phyloP scores from a whole-genome alignment of 495 filamentous ascomycete genomes.

The Tuber microsphaerosporum region DNA sequence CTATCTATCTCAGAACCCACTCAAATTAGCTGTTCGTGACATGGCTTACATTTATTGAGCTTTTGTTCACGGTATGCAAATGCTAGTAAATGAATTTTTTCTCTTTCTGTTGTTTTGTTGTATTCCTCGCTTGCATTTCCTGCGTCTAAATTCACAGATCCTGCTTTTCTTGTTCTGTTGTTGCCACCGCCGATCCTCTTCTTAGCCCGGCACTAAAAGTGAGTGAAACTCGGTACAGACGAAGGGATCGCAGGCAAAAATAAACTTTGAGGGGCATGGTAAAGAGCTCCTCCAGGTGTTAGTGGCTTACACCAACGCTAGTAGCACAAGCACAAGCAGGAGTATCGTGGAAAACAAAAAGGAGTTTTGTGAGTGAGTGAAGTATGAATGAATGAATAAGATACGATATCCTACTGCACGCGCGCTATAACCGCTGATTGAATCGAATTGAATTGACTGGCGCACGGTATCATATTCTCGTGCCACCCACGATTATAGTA shows the following conservation, averaged over 20 bases:
- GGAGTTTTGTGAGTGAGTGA: background rate
- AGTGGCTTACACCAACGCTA: background rate
- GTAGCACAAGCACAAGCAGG: background rate
- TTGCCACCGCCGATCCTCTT: too few relatives aligned
- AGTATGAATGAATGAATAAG: background rate
- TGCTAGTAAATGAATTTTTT: too few relatives aligned
- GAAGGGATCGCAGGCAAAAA: background rate
- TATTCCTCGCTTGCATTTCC: too few relatives aligned
- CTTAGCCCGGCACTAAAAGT: too few relatives aligned
- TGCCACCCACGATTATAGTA: background rate
- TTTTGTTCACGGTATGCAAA: too few relatives aligned
- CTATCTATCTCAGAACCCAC: too few relatives aligned
- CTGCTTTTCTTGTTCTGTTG: too few relatives aligned
- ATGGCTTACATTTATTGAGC: too few relatives aligned
- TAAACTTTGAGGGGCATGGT: background rate
- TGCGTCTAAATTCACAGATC: too few relatives aligned
- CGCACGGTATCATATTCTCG: background rate
- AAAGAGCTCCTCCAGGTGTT: background rate
- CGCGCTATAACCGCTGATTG: background rate
- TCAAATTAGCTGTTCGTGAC: too few relatives aligned
- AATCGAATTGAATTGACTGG: background rate
- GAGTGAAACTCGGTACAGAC: too few relatives aligned
- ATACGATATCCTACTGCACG: background rate
- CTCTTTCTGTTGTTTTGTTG: too few relatives aligned
- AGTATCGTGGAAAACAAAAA: background rate